Evolutionary conservation across 2,329 filamentous ascomycete species (phyloP).

Genomic region (Claviceps cyperi): DNA sequence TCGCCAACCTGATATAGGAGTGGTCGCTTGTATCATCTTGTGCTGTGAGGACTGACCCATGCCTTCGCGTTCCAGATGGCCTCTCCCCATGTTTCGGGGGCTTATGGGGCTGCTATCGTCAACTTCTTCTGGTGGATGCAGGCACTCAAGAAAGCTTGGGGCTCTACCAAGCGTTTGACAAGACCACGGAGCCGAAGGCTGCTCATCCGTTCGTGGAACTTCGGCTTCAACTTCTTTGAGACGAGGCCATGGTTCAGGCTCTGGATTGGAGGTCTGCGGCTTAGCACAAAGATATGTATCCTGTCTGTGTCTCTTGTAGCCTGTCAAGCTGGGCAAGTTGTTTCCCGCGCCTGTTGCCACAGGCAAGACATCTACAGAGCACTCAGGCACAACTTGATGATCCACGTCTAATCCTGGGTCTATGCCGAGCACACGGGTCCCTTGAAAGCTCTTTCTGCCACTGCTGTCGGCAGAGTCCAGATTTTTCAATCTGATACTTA

Average conservation of each 20-base stretch:
- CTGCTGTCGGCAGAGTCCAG: background rate
- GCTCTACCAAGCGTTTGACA: slow-evolving; percentile 3
- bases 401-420: background rate
- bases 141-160: background rate
- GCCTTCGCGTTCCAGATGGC: background rate
- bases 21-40: background rate
- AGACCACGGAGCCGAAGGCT: slow-evolving; percentile 2
- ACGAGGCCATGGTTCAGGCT: slow-evolving; percentile 7
- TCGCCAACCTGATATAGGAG: slow-evolving; percentile 8
- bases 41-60: background rate
- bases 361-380: background rate
- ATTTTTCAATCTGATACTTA: background rate
- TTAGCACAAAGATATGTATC: slow-evolving; percentile 7
- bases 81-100: background rate
- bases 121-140: background rate
- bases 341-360: background rate
- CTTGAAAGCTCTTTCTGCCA: background rate
- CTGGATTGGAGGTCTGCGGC: background rate
- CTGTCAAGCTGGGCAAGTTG: slow-evolving; percentile 7
- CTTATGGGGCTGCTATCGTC: background rate
- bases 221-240: slow-evolving; percentile 4
- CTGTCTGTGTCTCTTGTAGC: slow-evolving; percentile 6
- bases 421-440: background rate
- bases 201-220: background rate
- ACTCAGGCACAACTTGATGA: background rate